A percentile compares a stretch with the other conserved stretches of the same genome.
Conservation (phyloP, 768 basidiomycete genomes). For the Clitopilus passeckerianus region DNA sequence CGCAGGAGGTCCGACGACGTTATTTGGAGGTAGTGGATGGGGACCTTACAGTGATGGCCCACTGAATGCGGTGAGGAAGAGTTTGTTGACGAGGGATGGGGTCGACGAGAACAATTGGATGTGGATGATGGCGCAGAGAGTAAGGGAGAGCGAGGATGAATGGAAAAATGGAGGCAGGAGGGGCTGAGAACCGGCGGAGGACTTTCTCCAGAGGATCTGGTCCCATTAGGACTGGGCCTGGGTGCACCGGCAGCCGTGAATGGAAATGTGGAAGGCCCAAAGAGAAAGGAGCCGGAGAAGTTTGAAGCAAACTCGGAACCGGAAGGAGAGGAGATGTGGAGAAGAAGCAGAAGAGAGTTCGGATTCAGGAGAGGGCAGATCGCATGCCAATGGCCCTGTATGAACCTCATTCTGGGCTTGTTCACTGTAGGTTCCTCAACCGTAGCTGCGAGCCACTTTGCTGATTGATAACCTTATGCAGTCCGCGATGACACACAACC, state of each 20-base stretch:
- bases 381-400: constrained; percentile 63
- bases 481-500: constrained; percentile 81
- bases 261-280: neutral
- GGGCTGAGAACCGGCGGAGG: constrained; percentile 49
- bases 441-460: neutral
- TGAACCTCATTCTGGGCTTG: constrained; percentile 74
- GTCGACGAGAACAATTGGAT: constrained; percentile 93
- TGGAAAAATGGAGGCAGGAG: constrained; percentile 58
- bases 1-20: constrained; percentile 88
- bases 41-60: constrained; percentile 90
- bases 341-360: constrained; percentile 22
- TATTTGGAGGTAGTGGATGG: constrained; percentile 80
- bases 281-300: constrained; percentile 24
- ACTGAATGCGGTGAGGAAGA: constrained; percentile 78
- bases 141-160: constrained; percentile 56
- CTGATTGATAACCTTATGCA: constrained; percentile 17
- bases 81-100: constrained; percentile 71
- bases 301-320: constrained; percentile 22
- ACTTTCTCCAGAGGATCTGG: constrained; percentile 27
- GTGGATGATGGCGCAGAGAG: constrained; percentile 67
- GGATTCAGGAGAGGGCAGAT: constrained; percentile 19
- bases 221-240: constrained; percentile 22
- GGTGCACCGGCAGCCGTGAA: constrained; percentile 13
- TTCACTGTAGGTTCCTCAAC: constrained; percentile 54
- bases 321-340: constrained; percentile 16